These are phyloP conservation scores for Fusarium sp. DNA, from an alignment of 2,329 filamentous ascomycete species.

Conservation along the genomic window DNA sequence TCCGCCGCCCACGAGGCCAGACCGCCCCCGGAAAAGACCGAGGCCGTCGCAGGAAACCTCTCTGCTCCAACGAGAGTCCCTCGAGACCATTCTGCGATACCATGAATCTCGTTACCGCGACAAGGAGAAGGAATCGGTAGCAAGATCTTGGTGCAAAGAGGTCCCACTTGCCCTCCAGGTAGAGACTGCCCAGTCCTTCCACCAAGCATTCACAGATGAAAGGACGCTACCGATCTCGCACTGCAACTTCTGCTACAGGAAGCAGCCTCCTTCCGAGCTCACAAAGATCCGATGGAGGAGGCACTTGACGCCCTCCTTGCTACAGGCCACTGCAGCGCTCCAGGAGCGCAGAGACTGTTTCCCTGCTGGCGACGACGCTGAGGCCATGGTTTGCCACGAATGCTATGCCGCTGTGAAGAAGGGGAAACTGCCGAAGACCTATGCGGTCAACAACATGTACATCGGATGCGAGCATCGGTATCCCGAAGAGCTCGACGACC, in stretches of 20 bases:
- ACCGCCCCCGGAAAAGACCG: background rate
- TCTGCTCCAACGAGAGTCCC: background rate
- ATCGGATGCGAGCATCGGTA: conserved; percentile 1
- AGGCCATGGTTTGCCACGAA: background rate
- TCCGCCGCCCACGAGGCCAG: background rate
- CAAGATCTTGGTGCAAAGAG: conserved; percentile 24
- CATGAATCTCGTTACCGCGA: conserved; percentile 8
- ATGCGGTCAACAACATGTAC: conserved; percentile 12
- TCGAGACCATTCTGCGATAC: conserved; percentile 1
- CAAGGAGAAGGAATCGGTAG: conserved; percentile 9
- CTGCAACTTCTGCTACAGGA: conserved; percentile 19
- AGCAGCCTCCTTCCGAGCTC: background rate
- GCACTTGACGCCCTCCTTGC: conserved; percentile 1
- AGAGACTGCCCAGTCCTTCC: conserved; percentile 4
- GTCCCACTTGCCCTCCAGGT: conserved; percentile 13
- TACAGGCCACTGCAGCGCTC: conserved; percentile 3
- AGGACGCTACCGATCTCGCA: conserved; percentile 14
- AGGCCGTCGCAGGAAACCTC: background rate
- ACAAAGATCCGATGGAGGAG: conserved; percentile 7
- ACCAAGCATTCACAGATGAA: conserved; percentile 9
- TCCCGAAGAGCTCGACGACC: background rate
- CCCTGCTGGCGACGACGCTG: background rate
- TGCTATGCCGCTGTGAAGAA: background rate
- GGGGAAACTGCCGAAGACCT: conserved; percentile 13
- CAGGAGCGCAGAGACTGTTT: conserved; percentile 6